Percentiles rank a stretch among this genome's conserved stretches.
Conservation (phyloP, 2,329 filamentous ascomycete genomes). For the Colletotrichum sp. region DNA sequence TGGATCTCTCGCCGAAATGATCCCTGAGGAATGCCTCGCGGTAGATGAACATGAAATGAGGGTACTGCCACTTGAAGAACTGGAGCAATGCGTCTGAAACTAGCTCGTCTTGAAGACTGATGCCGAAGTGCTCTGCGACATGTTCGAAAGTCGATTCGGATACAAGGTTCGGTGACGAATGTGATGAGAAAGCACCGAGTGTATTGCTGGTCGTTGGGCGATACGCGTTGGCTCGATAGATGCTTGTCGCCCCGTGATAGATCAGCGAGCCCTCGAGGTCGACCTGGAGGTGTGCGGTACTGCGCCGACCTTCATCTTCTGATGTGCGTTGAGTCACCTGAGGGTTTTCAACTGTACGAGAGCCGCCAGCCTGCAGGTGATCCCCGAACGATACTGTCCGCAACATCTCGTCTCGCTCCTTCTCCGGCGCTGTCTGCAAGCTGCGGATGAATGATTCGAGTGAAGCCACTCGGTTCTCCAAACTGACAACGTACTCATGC, state of each 20-base stretch:
- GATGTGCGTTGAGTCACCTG: neutral
- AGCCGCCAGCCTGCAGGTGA: neutral
- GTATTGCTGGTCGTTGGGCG: neutral
- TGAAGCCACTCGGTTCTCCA: conserved; percentile 20
- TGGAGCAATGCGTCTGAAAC: conserved; percentile 23
- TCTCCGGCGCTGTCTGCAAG: neutral
- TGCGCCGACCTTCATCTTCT: neutral
- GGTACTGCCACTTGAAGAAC: conserved; percentile 34
- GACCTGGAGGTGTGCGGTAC: neutral
- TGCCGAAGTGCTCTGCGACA: conserved; percentile 26
- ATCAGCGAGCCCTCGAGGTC: conserved; percentile 20
- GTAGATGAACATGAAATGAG: conserved; percentile 35
- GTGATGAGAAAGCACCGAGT: neutral
- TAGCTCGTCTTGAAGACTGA: conserved; percentile 24
- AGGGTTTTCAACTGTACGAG: accelerated
- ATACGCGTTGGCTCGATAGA: conserved; percentile 25
- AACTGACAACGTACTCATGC: conserved; percentile 12
- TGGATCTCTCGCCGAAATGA: conserved; percentile 22
- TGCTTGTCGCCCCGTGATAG: conserved; percentile 29
- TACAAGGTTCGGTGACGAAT: neutral
- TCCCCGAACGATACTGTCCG: neutral
- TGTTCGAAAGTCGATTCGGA: conserved; percentile 21
- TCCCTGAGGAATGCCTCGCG: conserved; percentile 28
- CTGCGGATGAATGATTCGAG: conserved; percentile 17
- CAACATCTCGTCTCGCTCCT: conserved; percentile 21